Base-by-base conservation (phyloP, 2,329 filamentous ascomycete species). In the Aureobasidium sp. region DNA sequence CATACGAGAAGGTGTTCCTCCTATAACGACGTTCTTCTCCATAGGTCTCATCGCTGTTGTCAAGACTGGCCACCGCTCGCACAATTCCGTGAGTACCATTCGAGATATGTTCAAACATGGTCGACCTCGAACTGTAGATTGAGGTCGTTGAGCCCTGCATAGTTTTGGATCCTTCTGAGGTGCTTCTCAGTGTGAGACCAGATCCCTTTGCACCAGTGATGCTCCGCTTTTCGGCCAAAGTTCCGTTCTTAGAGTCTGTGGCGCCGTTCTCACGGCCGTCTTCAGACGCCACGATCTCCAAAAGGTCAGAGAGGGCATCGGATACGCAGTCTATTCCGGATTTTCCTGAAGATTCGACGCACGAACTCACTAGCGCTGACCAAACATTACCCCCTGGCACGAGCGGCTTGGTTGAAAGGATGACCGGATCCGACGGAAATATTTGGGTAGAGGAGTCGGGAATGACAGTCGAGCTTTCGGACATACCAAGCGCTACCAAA, bases 1-100 rank as follows among this genome's bases (percentile, higher is more conserved):
- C 44, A n/a, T 48, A 48, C 16, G 44, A 48, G 14, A 48, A 48
- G 44, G 44, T 27, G 22, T 48, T 35, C 19, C 44, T 48, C 35
- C 30, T 4, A 12, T 35, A 17, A 48, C 44, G 10, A 48, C 27
- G 44, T 3, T 10, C 16, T 37, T 14, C 30, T 10, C 21, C 10
- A 5, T 10, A 32, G 2, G 7, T 8, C 2, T n/a, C 6, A n/a
- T 47, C n/a, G 19, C 14, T 16, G 16, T 8, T 8, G 8, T 34
- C 17, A 35, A 25, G 21, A 11, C 30, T 48, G 2, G 8, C 19
- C 16, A 48, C 10, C 30, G 44, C 11, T 25, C 44, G 44, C 12
- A 48, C 19, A 25, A 6, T 48, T n/a, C 44, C 30, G 19, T 48
- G 27, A 4, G 44, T 48, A 48, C 19, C 30, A 11, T 48, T 48